phyloP scores from a whole-genome alignment of 2,329 filamentous ascomycete species.

The Knoxdaviesia proteae region DNA sequence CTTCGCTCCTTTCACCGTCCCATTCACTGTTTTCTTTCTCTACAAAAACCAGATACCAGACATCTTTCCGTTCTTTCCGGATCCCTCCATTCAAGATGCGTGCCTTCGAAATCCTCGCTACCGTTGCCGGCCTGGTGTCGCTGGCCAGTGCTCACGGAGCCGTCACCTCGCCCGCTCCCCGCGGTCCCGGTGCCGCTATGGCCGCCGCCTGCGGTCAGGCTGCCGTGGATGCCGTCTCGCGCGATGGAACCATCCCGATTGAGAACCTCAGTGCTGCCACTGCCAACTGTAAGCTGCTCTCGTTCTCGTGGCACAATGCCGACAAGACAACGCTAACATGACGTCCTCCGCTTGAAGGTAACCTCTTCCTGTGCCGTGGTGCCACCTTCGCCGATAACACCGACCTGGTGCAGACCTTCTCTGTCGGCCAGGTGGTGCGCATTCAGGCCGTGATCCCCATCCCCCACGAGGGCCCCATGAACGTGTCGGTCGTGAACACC shows the following conservation, averaged over 20 bases:
- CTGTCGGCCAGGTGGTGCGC: slow-evolving; percentile 19
- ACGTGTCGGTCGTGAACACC: slow-evolving; percentile 36
- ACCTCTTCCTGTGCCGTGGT: slow-evolving; percentile 25
- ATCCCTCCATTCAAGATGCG: too few relatives aligned
- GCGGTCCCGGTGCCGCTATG: slow-evolving; percentile 20
- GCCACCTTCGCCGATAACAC: slow-evolving; percentile 23
- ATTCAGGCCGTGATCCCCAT: slow-evolving; percentile 20
- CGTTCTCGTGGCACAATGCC: background rate
- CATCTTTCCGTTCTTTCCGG: too few relatives aligned
- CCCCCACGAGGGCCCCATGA: slow-evolving; percentile 24
- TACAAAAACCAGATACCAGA: too few relatives aligned
- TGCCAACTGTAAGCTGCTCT: slow-evolving; percentile 9
- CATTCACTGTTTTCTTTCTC: too few relatives aligned
- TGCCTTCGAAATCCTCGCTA: too few relatives aligned
- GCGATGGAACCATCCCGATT: slow-evolving; percentile 15
- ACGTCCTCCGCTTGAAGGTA: slow-evolving; percentile 7
- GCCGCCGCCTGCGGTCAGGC: slow-evolving; percentile 20
- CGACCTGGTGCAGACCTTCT: slow-evolving; percentile 19
- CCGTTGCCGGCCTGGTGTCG: slow-evolving; percentile 1
- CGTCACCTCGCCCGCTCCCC: slow-evolving; percentile 19
- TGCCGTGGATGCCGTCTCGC: slow-evolving; percentile 12
- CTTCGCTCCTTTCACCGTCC: too few relatives aligned
- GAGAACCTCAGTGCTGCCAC: slow-evolving; percentile 10
- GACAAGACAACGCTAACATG: background rate
- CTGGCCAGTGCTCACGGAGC: slow-evolving; percentile 21